Evolutionary conservation across 345 rosid genomes (phyloP), one percentile per base, ranked within the genome.

Genomic region (Barbarea vulgaris): DNA sequence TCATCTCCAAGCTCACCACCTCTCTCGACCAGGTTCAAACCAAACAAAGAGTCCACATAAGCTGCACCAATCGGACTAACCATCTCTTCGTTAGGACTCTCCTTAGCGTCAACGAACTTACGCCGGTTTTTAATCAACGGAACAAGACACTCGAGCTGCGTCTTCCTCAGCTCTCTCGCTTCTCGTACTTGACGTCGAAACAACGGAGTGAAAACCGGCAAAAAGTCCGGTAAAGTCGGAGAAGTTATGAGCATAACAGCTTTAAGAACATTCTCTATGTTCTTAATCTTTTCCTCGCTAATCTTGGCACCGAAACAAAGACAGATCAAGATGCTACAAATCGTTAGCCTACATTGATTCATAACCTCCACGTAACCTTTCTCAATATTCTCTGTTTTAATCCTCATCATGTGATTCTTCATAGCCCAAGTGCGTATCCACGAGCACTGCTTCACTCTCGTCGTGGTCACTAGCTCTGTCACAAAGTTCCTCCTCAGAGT

Each of bases 31-130:
- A 80, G 82, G 14, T 87, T 69, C 3, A 95, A 82, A 64, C 72
- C 54, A 31, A 89, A 86, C 75, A 95, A 80, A 6, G 97, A 92
- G 69, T 95, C 99, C 10, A 92, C 83, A 15, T 92, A 95, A 5
- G 99, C 99, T 0, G 99, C 97, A n/a, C 99, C 99, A 0, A 87
- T 78, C 0, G 88, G 93, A 80, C 99, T 95, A 70, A 85, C 91
- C 99, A 95, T 91, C 59, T 85, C 89, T 13, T 78, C 58, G 12
- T 73, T 73, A 46, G 83, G 78, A 39, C 75, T 69, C 53, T 85
- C 85, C 9, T 84, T 82, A 9, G 69, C 80, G 39, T 86, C 86
- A 0, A 87, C 85, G 48, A 86, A 95, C 19, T 79, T 81, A 39
- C 80, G 84, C 21, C 99, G 81, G 69, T 81, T 86, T 62, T 82